These are phyloP conservation scores for Eucalyptus virginea DNA, from an alignment of 345 rosid species.

Conservation along the genomic window DNA sequence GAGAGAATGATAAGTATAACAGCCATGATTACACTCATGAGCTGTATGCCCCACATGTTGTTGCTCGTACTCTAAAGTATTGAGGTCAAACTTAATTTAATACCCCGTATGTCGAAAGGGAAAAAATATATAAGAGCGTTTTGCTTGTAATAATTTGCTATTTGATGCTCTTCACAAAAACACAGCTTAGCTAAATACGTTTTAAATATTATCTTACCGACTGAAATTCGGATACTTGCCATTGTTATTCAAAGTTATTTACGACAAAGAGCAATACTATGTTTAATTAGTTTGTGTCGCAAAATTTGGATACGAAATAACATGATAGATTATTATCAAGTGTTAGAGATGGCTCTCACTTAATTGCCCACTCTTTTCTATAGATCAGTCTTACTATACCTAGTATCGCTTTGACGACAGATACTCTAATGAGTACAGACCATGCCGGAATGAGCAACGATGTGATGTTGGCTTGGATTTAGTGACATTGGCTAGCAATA, in stretches of 20 bases:
- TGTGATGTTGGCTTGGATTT: not conserved
- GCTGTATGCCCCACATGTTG: not conserved
- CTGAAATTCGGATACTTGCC: not conserved
- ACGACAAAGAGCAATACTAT: not conserved
- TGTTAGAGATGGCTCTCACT: not conserved
- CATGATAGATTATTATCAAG: not conserved
- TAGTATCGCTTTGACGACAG: not conserved
- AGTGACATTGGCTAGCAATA: not conserved
- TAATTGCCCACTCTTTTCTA: rapidly evolving
- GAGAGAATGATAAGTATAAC: not conserved
- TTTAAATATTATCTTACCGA: not conserved
- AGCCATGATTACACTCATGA: not conserved
- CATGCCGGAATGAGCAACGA: not conserved
- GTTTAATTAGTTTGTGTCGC: not conserved
- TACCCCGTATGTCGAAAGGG: not conserved
- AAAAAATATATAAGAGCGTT: not conserved
- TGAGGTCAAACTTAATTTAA: not conserved
- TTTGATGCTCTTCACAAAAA: not conserved
- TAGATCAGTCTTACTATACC: not conserved
- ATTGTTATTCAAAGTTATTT: not conserved
- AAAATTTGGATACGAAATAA: not conserved
- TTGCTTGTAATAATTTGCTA: not conserved
- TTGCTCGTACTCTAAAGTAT: not conserved
- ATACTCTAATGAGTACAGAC: not conserved
- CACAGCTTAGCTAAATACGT: not conserved